phyloP scores from a whole-genome alignment of 345 rosid species.

The sweet orange (Citrus sinensis) region DNA sequence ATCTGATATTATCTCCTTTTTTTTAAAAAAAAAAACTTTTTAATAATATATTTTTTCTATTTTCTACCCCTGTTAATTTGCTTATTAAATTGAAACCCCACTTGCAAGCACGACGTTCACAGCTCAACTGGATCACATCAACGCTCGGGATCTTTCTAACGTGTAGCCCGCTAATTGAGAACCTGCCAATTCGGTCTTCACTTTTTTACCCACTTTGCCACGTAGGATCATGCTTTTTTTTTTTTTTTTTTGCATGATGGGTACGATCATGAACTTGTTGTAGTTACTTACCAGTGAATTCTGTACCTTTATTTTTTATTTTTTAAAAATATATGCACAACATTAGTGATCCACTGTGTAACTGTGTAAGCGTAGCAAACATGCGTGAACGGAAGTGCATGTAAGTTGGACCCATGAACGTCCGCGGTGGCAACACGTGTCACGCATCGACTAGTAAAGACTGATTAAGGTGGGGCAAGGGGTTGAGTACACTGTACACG shows the following conservation, averaged over 20 bases:
- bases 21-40: background rate
- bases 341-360: no score
- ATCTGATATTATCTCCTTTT: conserved; percentile 11
- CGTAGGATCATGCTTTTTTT: conserved; percentile 5
- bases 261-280: background rate
- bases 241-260: no score
- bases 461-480: conserved; percentile 14
- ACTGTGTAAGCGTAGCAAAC: background rate
- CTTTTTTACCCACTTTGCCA: conserved; percentile 20
- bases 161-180: conserved; percentile 15
- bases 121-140: conserved; percentile 24
- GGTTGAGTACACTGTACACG: background rate
- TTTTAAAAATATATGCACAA: no score
- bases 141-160: conserved; percentile 31
- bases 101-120: conserved; percentile 37
- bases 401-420: background rate
- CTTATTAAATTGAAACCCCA: conserved; percentile 19
- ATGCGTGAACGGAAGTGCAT: background rate
- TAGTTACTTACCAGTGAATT: background rate
- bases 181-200: conserved; percentile 24
- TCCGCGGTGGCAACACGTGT: conserved; percentile 11
- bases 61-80: background rate
- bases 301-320: background rate
- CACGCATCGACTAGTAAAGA: conserved; percentile 18
- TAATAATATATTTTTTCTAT: background rate